phyloP scores from a whole-genome alignment of 1,284 basidiomycete genomes.

The Microbotryum lychnidis-dioicae region DNA sequence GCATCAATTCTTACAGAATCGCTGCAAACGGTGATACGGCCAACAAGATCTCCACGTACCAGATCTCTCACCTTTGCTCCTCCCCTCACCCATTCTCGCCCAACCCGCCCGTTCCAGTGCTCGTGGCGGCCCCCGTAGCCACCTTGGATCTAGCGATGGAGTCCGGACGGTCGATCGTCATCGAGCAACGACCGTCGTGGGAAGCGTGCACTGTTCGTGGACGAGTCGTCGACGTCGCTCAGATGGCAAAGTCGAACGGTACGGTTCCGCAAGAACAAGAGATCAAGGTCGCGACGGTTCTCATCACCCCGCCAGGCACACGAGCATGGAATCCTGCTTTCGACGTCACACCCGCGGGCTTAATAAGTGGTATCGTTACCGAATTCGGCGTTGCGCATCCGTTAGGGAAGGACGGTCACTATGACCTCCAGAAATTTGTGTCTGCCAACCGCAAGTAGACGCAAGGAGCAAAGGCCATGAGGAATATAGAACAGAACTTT shows the following conservation, averaged over 20 bases:
- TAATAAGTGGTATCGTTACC: conserved; percentile 42
- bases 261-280: conserved; percentile 50
- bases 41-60: conserved; percentile 59
- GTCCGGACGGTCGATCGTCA: conserved; percentile 69
- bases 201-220: conserved; percentile 83
- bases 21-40: conserved; percentile 86
- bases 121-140: conserved; percentile 80
- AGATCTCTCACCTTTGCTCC: conserved; percentile 33
- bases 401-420: too few relatives aligned
- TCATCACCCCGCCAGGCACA: conserved; percentile 51
- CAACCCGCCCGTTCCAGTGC: conserved; percentile 71
- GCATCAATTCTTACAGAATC: conserved; percentile 70
- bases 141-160: conserved; percentile 76
- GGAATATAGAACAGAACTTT: too few relatives aligned
- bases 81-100: conserved; percentile 27
- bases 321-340: conserved; percentile 82
- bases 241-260: conserved; percentile 43
- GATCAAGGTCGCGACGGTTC: conserved; percentile 61
- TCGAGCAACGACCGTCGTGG: conserved; percentile 74
- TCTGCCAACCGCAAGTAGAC: too few relatives aligned
- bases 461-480: too few relatives aligned
- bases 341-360: conserved; percentile 80
- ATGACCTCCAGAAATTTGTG: too few relatives aligned
- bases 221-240: conserved; percentile 38
- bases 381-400: conserved; percentile 32